These are phyloP conservation scores for Triangularia verruculosa DNA, from an alignment of 2,329 filamentous ascomycete species.

Conservation along the genomic window DNA sequence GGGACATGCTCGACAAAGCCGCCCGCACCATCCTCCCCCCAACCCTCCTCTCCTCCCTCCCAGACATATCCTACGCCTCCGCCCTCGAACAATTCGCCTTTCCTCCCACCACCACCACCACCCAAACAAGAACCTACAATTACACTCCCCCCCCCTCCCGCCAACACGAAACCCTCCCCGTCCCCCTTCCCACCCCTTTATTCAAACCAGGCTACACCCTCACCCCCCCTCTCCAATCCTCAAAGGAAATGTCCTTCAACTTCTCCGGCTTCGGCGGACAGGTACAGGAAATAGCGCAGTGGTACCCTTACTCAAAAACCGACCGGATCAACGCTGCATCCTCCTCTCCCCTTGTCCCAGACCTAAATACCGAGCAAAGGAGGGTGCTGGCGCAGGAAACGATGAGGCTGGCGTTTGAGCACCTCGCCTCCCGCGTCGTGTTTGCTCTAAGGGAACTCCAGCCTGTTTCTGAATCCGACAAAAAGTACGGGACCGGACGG, in stretches of 20 bases:
- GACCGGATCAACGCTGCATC: neutral
- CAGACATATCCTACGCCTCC: conserved; percentile 74
- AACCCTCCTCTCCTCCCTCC: conserved; percentile 46
- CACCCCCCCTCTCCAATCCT: conserved; percentile 56
- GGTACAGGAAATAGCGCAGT: conserved; percentile 29
- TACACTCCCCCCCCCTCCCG: conserved; percentile 60
- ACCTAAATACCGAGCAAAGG: conserved; percentile 53
- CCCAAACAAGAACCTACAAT: conserved; percentile 40
- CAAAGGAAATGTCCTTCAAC: conserved; percentile 62
- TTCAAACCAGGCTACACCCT: conserved; percentile 56
- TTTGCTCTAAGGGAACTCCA: conserved; percentile 53
- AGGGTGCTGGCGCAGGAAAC: conserved; percentile 66
- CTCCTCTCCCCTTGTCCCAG: too few species aligned
- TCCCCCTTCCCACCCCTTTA: conserved; percentile 26
- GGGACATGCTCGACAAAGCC: conserved; percentile 85
- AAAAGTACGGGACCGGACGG: conserved; percentile 3
- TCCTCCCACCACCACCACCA: conserved; percentile 33
- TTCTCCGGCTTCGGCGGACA: conserved; percentile 71
- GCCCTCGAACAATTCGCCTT: conserved; percentile 80
- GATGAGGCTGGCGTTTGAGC: conserved; percentile 83
- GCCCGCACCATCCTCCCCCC: conserved; percentile 72
- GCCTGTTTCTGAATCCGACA: neutral
- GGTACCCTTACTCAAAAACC: neutral
- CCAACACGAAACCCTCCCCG: conserved; percentile 53
- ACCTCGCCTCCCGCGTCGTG: conserved; percentile 72